Base-by-base conservation (phyloP, 179 eudicot species). In the Carnegiea gigantea region DNA sequence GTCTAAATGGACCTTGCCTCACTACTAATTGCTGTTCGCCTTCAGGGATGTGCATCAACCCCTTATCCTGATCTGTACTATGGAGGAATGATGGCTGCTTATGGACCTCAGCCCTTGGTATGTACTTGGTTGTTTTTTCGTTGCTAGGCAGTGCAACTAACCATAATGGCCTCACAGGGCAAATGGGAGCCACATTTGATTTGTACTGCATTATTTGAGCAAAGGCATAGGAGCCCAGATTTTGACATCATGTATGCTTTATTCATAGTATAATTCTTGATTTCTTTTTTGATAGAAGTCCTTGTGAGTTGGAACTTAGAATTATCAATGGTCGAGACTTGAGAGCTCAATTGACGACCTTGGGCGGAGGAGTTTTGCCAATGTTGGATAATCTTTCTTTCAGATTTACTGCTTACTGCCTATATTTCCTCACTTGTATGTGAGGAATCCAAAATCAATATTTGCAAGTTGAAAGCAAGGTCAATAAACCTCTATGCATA, bases 71-170 rank as follows among this genome's bases (percentile, higher is more conserved):
- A 90, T 86, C 83, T 93, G 84, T 93, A 88, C 79, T 93, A 93
- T 85, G 93, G 95, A 54, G 94, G 97, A 83, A 86, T 95, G 90
- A 90, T 95, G 97, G 89, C 92, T 79, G 91, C 96, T 59, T 91
- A 86, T 87, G 97, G 99, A 78, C 81, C 97, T 72, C 94, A 89
- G 79, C 92, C 95, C 67, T 17, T 90, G 97, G 98, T 95, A 85
- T 83, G 92, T 78, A 23, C 33, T 82, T 77, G 64, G 30, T 62
- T 65, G 15, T 71, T 64, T 36, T 1, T 70, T 36, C 9, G 10
- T 36, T 70, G 73, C n/a, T 70, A 70, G 44, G 36, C 23, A 30
- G n/a, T 70, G 11, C 18, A 43, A 36, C 43, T 70, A 36, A 24
- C 7, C 24, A 33, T 9, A 9, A 17, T 67, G 33, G 73, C 43